Evolutionary conservation across 75 land plant species (phyloP).

Genomic region (Cupressus sempervirens): DNA sequence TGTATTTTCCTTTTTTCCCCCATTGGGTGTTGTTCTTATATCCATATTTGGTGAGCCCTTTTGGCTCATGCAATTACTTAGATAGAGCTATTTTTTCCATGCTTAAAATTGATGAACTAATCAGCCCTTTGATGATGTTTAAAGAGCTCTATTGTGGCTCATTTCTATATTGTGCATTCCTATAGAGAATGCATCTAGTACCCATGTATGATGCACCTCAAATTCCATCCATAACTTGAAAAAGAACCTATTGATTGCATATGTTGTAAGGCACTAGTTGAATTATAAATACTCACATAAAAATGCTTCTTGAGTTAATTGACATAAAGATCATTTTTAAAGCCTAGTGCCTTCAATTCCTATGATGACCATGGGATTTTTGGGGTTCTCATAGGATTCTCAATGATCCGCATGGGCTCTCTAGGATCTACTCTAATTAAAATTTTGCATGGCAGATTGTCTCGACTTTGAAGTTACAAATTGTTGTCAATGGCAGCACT

Average conservation of each 20-base stretch:
- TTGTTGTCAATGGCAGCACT: too few relatives aligned
- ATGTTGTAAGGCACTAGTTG: neutral
- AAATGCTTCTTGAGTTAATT: neutral
- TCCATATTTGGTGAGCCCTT: constrained; percentile 18
- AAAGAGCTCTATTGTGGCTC: constrained; percentile 12
- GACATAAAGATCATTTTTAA: constrained; percentile 44
- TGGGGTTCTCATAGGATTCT: too few relatives aligned
- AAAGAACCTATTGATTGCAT: constrained; percentile 19
- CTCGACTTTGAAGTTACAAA: too few relatives aligned
- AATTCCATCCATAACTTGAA: constrained; percentile 29
- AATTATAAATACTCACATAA: constrained; percentile 18
- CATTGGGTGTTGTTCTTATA: constrained; percentile 36
- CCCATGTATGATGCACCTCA: constrained; percentile 38
- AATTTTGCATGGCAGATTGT: too few relatives aligned
- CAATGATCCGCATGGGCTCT: too few relatives aligned
- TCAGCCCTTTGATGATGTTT: constrained; percentile 12
- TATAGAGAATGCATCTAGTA: constrained; percentile 43
- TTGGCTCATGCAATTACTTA: constrained; percentile 1
- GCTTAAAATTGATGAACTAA: constrained; percentile 2
- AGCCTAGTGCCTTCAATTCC: too few relatives aligned
- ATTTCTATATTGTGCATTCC: constrained; percentile 28
- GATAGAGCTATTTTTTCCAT: neutral
- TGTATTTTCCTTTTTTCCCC: constrained; percentile 41
- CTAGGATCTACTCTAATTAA: too few relatives aligned
- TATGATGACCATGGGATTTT: constrained; percentile 28